phyloP scores from a whole-genome alignment of 208 protist genomes.

The Trypanosoma grayi region DNA sequence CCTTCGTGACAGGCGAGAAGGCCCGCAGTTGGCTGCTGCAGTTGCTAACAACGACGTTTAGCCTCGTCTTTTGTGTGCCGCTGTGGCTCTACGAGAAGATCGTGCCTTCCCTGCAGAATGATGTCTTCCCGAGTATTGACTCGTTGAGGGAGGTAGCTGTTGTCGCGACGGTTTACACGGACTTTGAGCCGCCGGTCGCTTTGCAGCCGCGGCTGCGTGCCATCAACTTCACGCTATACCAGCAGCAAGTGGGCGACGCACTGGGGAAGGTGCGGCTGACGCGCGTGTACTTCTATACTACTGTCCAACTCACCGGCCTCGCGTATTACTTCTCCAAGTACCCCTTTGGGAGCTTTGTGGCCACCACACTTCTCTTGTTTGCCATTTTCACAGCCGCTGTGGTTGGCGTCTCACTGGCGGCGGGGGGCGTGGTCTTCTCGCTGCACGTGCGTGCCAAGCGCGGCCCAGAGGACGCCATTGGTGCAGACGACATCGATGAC shows the following conservation, averaged over 20 bases:
- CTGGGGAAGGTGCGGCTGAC: constrained; percentile 31
- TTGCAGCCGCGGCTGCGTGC: constrained; percentile 65
- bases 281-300: constrained; percentile 50
- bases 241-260: constrained; percentile 22
- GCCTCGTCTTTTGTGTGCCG: constrained; percentile 35
- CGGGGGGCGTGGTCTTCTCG: not conserved
- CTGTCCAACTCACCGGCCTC: constrained; percentile 50
- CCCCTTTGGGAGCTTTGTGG: constrained; percentile 43
- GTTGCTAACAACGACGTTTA: constrained; percentile 15
- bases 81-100: constrained; percentile 25
- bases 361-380: constrained; percentile 19
- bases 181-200: constrained; percentile 54
- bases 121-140: constrained; percentile 48
- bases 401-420: not conserved
- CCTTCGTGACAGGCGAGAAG: constrained; percentile 36
- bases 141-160: constrained; percentile 42
- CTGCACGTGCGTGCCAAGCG: not conserved
- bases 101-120: constrained; percentile 1
- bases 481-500: not conserved
- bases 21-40: constrained; percentile 2
- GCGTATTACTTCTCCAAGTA: constrained; percentile 51
- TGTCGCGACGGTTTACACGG: constrained; percentile 51
- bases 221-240: constrained; percentile 75
- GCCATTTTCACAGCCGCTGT: too few relatives aligned
- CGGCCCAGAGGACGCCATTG: not conserved